A percentile compares a stretch with the other conserved stretches of the same genome.
phyloP scores from a whole-genome alignment of 2,329 filamentous ascomycete genomes.

The Helotiales sp. region DNA sequence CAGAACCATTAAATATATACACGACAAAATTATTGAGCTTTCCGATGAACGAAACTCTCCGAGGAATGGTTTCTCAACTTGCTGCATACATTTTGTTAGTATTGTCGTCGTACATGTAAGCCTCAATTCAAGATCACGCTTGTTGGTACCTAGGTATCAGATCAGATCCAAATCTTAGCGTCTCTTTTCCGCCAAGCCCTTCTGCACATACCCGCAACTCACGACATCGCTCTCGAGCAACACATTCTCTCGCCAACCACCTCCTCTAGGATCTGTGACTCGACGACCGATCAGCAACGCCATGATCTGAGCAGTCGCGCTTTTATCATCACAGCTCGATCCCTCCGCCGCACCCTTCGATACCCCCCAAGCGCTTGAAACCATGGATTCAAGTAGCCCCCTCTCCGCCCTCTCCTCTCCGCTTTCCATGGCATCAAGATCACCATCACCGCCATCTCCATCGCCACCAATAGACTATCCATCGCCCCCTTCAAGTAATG shows the following conservation, averaged over 20 bases:
- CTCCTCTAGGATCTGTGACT: background rate
- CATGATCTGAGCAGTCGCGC: conserved; percentile 12
- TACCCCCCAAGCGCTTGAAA: background rate
- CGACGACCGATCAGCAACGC: conserved; percentile 3
- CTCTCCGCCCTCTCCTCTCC: conserved; percentile 37
- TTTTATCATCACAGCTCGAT: conserved; percentile 1
- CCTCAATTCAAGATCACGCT: too few relatives aligned
- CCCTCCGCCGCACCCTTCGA: conserved; percentile 4
- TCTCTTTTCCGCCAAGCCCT: background rate
- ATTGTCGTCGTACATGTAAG: background rate
- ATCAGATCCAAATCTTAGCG: background rate
- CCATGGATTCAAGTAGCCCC: conserved; percentile 20
- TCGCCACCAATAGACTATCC: conserved; percentile 27
- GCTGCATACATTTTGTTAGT: background rate
- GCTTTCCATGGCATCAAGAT: conserved; percentile 38
- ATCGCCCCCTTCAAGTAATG: conserved; percentile 31
- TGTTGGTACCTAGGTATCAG: too few relatives aligned
- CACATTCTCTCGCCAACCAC: conserved; percentile 7
- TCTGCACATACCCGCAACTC: background rate
- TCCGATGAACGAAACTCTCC: background rate
- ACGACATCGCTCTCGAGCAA: background rate
- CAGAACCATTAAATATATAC: background rate
- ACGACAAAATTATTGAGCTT: background rate
- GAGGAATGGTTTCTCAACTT: background rate
- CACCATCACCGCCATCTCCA: conserved; percentile 31